phyloP scores from a whole-genome alignment of 2,329 filamentous ascomycete species.

The Fusarium piperis region DNA sequence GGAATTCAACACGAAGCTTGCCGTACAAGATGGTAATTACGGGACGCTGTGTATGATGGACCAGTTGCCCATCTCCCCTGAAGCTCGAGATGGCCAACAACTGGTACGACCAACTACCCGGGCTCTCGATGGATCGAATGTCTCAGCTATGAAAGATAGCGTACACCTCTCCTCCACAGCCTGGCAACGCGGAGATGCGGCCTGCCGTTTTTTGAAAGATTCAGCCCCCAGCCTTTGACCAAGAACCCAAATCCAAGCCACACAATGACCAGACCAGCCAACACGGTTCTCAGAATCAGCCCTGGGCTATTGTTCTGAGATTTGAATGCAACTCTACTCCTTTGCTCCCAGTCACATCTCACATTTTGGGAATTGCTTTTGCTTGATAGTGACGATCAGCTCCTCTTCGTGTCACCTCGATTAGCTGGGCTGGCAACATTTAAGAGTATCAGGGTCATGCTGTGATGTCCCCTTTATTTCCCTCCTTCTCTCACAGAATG shows the following conservation, averaged over 20 bases:
- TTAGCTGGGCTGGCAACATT: neutral
- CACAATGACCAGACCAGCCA: slow-evolving; percentile 26
- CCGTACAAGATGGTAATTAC: neutral
- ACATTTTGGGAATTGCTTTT: slow-evolving; percentile 18
- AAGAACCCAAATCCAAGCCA: slow-evolving; percentile 37
- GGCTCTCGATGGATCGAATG: neutral
- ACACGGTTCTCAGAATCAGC: slow-evolving; percentile 11
- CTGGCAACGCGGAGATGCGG: slow-evolving; percentile 13
- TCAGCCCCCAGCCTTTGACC: slow-evolving; percentile 7
- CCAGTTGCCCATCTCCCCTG: neutral
- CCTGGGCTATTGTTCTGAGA: slow-evolving; percentile 17
- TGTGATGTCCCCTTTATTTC: neutral
- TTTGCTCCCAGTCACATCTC: slow-evolving; percentile 18
- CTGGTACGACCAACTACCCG: neutral
- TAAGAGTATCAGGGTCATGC: neutral
- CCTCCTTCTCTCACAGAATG: neutral
- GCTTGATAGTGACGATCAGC: slow-evolving; percentile 8
- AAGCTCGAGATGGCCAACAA: slow-evolving; percentile 3
- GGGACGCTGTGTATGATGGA: neutral
- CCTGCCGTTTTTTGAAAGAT: slow-evolving; percentile 24
- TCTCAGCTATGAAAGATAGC: neutral
- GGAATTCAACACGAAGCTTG: neutral
- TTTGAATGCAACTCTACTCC: slow-evolving; percentile 19
- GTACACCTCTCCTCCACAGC: neutral
- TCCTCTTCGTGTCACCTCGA: slow-evolving; percentile 10